Percentiles rank a stretch among this genome's conserved stretches.
phyloP scores from a whole-genome alignment of 2,329 filamentous ascomycete species.

The Colletotrichum lupini region DNA sequence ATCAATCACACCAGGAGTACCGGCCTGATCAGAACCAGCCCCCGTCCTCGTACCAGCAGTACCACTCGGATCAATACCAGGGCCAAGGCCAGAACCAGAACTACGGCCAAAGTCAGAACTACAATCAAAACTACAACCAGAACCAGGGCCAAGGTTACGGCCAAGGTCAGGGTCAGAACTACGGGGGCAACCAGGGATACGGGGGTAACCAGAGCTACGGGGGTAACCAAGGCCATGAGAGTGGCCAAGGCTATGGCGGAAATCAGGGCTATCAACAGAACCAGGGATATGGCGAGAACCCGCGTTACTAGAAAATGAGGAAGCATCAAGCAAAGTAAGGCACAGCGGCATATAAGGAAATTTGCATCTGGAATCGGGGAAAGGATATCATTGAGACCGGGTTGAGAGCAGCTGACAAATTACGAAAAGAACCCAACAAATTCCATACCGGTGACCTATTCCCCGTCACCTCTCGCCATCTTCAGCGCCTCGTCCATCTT shows the following conservation, averaged over 20 bases:
- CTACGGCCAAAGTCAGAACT: constrained; percentile 13
- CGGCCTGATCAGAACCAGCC: constrained; percentile 33
- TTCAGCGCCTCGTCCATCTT: constrained; percentile 5
- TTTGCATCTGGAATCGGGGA: no score
- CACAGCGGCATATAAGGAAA: no score
- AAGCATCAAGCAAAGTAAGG: no score
- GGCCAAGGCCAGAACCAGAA: constrained; percentile 32
- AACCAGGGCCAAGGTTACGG: constrained; percentile 2
- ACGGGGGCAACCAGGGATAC: constrained; percentile 32
- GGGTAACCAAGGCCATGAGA: constrained; percentile 18
- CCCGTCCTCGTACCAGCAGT: constrained; percentile 36
- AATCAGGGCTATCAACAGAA: constrained; percentile 34
- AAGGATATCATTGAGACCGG: background rate
- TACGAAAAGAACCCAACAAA: background rate
- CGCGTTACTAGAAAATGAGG: no score
- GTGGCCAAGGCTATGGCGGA: constrained; percentile 39
- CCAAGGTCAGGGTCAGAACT: background rate
- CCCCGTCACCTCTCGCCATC: background rate
- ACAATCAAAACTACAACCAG: constrained; percentile 32
- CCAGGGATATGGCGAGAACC: constrained; percentile 36
- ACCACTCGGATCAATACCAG: constrained; percentile 31
- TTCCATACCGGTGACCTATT: background rate
- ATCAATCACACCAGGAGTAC: constrained; percentile 33
- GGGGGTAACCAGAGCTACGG: constrained; percentile 32
- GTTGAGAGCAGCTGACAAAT: no score